These are phyloP conservation scores for Fusarium multiceps DNA, from an alignment of 2,329 filamentous ascomycete genomes.

Conservation along the genomic window DNA sequence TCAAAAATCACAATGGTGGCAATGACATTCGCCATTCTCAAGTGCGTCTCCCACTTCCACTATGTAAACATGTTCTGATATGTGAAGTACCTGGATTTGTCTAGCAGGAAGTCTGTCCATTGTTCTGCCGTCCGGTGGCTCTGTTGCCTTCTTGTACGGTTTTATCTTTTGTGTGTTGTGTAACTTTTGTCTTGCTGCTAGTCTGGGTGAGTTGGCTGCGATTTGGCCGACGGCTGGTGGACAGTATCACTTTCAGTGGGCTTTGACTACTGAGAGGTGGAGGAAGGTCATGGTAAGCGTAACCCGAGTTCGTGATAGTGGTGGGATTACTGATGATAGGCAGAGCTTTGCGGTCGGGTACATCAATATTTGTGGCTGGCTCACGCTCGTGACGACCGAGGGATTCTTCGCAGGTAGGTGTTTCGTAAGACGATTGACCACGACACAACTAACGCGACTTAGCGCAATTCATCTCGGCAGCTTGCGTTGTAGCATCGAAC, in stretches of 20 bases:
- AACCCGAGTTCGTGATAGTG: no score
- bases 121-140: conserved; percentile 56
- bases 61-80: neutral
- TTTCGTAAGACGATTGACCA: no score
- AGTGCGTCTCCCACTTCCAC: conserved; percentile 38
- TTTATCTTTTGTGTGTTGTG: conserved; percentile 60
- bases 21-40: conserved; percentile 58
- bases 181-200: conserved; percentile 56
- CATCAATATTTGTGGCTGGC: conserved; percentile 58
- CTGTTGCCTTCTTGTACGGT: conserved; percentile 57
- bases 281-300: conserved; percentile 52
- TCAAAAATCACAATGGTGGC: conserved; percentile 57
- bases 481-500: conserved; percentile 54
- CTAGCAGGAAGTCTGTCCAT: conserved; percentile 57
- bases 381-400: conserved; percentile 57
- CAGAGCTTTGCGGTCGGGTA: conserved; percentile 58
- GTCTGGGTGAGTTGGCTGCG: conserved; percentile 56
- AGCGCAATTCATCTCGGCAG: conserved; percentile 58
- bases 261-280: conserved; percentile 54
- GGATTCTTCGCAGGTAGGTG: conserved; percentile 54
- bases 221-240: conserved; percentile 61
- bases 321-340: neutral
- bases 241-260: conserved; percentile 59
- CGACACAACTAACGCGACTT: no score
- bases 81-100: conserved; percentile 47